Conservation (phyloP, 768 basidiomycete species). For the Leccinum sublutescens region DNA sequence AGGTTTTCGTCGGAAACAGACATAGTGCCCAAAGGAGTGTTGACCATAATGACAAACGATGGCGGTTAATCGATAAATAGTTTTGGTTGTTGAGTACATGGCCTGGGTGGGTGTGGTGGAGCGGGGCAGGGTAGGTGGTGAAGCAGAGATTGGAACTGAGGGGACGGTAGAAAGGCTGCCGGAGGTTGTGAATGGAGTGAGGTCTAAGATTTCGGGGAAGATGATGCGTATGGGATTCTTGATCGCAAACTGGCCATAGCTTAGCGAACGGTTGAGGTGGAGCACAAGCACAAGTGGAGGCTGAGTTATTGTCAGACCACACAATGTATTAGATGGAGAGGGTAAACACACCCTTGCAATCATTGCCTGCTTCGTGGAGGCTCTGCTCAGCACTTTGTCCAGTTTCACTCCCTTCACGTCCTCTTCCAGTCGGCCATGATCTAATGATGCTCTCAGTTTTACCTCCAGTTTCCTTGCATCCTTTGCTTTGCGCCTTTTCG, state of each 20-base stretch:
- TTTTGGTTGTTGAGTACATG: conserved; percentile 50
- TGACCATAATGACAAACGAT: conserved; percentile 93
- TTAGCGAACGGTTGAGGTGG: conserved; percentile 90
- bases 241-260: conserved; percentile 68
- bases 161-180: conserved; percentile 72
- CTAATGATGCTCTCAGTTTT: conserved; percentile 59
- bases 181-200: conserved; percentile 85
- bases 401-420: conserved; percentile 78
- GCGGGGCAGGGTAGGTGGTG: conserved; percentile 46
- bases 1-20: conserved; percentile 87
- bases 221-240: conserved; percentile 82
- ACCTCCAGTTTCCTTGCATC: conserved; percentile 67
- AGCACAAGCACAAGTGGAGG: conserved; percentile 85
- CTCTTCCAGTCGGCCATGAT: conserved; percentile 78
- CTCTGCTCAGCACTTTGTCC: conserved; percentile 70
- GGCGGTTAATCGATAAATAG: conserved; percentile 82
- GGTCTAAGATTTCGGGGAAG: conserved; percentile 87
- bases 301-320: conserved; percentile 37
- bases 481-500: conserved; percentile 74
- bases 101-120: conserved; percentile 58
- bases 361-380: conserved; percentile 90
- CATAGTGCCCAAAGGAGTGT: conserved; percentile 93
- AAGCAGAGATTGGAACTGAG: conserved; percentile 67
- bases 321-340: not conserved
- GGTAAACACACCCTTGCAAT: conserved; percentile 64